These are phyloP conservation scores for Tulasnella sp. DNA, from an alignment of 768 basidiomycete genomes.

Conservation along the genomic window DNA sequence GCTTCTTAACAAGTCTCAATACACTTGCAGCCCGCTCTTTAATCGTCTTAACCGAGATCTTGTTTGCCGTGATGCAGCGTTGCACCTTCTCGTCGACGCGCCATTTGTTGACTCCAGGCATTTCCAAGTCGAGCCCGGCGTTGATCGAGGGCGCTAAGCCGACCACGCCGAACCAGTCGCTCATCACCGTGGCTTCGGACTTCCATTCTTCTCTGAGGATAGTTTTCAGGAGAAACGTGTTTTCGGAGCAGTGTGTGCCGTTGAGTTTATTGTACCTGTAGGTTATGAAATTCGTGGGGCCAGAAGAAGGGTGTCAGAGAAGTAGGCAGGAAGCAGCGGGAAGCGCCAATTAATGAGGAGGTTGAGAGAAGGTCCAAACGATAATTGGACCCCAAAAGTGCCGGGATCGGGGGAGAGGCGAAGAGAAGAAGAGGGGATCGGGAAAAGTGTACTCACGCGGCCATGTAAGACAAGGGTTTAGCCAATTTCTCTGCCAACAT, in stretches of 20 bases:
- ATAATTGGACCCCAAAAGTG: neutral
- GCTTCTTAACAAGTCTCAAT: conserved; percentile 60
- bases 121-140: conserved; percentile 67
- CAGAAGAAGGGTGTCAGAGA: neutral
- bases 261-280: conserved; percentile 52
- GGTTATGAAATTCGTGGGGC: neutral
- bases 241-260: conserved; percentile 60
- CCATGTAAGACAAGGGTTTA: conserved; percentile 61
- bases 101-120: conserved; percentile 51
- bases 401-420: neutral
- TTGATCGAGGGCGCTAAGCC: conserved; percentile 54
- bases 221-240: conserved; percentile 54
- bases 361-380: neutral
- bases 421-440: neutral
- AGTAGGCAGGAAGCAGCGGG: neutral
- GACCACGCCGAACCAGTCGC: conserved; percentile 60
- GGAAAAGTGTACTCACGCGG: conserved; percentile 52
- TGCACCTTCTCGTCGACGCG: conserved; percentile 33
- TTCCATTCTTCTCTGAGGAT: conserved; percentile 69
- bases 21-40: conserved; percentile 39
- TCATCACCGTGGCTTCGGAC: conserved; percentile 62
- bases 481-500: conserved; percentile 59
- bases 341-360: neutral
- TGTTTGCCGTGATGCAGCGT: conserved; percentile 47
- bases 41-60: conserved; percentile 43